Evolutionary conservation across 441 rosid genomes (phyloP), one percentile per base, ranked within the genome.

Genomic region (Hura crepitans): DNA sequence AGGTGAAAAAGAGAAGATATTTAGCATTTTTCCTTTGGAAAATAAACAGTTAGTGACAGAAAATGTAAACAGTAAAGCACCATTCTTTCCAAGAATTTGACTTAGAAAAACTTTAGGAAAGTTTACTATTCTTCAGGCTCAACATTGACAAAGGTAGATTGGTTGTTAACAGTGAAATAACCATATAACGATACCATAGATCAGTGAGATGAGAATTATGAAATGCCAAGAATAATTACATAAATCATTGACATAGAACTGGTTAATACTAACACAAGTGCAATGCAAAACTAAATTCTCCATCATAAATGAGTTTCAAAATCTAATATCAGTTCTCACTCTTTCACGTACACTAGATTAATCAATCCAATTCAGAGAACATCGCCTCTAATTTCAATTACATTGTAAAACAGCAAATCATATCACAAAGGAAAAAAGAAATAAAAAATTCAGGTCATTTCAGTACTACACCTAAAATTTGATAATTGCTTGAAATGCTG

Each of bases 281-380:
- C 42, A 37, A 37, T 37, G 2, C 42, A 37, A 37, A 37, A 37
- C 7, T 37, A 37, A 37, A 37, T 4, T 37, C 42, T 37, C 42
- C 42, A 37, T 37, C 42, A 37, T 37, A 37, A 1, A 37, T 37
- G 42, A 37, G 42, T 12, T 55, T 25, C 31, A 23, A 54, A 55
- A 10, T 25, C 31, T 7, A 25, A 55, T 33, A 55, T 55, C 8
- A 37, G 5, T 37, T 37, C 42, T 37, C 42, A 37, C 1, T 37
- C 89, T 87, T 72, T 33, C 51, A 35, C 65, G 1, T 54, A 20
- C 55, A 27, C 22, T 15, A 15, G 57, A 37, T 23, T 30, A 51
- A 50, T 35, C 14, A 23, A 73, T 5, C 47, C 51, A 50, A 4
- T 25, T 28, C 43, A 39, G 30, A 12, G 12, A 6, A 45, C 1